Percentiles rank a stretch among this genome's conserved stretches.
Conservation (phyloP, 805 yeast species). For the Teunomyces cretensis region DNA sequence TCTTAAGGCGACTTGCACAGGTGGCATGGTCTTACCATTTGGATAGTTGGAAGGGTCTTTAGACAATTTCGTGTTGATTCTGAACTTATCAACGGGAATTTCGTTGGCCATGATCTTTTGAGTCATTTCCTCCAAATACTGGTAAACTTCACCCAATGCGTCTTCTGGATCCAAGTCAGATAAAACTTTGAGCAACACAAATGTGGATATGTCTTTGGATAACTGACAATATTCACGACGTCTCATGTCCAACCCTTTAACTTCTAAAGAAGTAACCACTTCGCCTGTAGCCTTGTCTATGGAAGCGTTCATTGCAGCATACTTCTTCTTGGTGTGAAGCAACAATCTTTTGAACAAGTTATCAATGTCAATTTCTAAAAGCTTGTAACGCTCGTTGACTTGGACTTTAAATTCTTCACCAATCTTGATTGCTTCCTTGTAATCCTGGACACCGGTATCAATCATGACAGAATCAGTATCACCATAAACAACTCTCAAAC, state of each 20-base stretch:
- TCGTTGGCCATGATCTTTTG: slow-evolving; percentile 57
- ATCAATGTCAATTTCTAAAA: slow-evolving; percentile 93
- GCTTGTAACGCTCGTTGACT: slow-evolving; percentile 84
- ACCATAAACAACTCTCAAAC: slow-evolving; percentile 89
- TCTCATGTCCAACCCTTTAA: slow-evolving; percentile 94
- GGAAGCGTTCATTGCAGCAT: slow-evolving; percentile 81
- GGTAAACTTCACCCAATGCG: slow-evolving; percentile 69
- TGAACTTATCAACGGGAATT: slow-evolving; percentile 63
- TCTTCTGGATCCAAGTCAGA: slow-evolving; percentile 75
- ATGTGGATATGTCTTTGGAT: slow-evolving; percentile 83
- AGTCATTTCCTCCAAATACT: slow-evolving; percentile 62
- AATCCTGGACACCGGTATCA: slow-evolving; percentile 75
- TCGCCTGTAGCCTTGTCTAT: slow-evolving; percentile 54
- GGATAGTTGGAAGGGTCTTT: slow-evolving; percentile 88
- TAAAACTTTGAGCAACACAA: slow-evolving; percentile 68
- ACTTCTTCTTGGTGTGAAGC: slow-evolving; percentile 93
- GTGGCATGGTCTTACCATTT: slow-evolving; percentile 72
- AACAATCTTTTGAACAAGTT: slow-evolving; percentile 83
- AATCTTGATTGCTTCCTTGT: slow-evolving; percentile 71
- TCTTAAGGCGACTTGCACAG: slow-evolving; percentile 85
- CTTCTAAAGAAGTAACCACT: slow-evolving; percentile 61
- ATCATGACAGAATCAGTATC: slow-evolving; percentile 99
- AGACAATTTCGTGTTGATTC: slow-evolving; percentile 83
- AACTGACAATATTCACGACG: slow-evolving; percentile 95
- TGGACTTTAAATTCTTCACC: slow-evolving; percentile 82